Conservation (phyloP, 495 filamentous ascomycete species). For the Melanomma pulvis-pyrius region DNA sequence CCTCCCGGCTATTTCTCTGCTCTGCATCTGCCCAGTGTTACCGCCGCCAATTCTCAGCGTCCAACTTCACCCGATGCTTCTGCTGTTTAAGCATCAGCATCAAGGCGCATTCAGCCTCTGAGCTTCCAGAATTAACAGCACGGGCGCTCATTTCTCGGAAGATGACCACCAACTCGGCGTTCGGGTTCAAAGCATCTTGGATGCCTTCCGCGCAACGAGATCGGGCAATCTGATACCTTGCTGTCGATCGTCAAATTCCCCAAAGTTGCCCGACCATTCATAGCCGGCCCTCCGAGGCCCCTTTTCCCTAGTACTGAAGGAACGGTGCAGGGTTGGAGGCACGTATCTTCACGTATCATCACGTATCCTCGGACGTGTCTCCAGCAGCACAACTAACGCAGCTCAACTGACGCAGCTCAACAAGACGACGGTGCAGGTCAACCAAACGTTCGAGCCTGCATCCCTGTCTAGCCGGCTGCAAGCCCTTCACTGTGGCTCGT, state of each 20-base stretch:
- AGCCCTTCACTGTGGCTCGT: slow-evolving; percentile 11
- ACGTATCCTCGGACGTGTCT: too few species aligned
- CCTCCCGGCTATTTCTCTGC: background rate
- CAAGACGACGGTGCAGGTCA: background rate
- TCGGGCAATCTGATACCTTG: background rate
- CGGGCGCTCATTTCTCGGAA: background rate
- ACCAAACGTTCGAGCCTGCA: background rate
- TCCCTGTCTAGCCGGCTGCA: background rate
- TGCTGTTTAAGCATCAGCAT: background rate
- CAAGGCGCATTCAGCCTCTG: background rate
- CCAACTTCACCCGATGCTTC: background rate
- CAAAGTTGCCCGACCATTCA: background rate
- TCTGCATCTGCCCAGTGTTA: background rate
- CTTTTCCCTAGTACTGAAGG: too few species aligned
- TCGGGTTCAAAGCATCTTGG: slow-evolving; percentile 1
- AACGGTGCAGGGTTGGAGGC: too few species aligned
- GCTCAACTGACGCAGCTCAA: background rate
- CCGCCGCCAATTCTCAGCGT: background rate
- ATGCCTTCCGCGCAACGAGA: background rate
- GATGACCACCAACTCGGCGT: slow-evolving; percentile 7
- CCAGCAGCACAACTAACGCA: background rate
- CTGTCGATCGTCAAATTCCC: background rate
- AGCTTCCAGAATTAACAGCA: background rate
- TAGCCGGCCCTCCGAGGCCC: background rate
- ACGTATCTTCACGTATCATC: too few species aligned